Conservation (phyloP, 495 filamentous ascomycete genomes). For the Aspergillus panamensis region DNA sequence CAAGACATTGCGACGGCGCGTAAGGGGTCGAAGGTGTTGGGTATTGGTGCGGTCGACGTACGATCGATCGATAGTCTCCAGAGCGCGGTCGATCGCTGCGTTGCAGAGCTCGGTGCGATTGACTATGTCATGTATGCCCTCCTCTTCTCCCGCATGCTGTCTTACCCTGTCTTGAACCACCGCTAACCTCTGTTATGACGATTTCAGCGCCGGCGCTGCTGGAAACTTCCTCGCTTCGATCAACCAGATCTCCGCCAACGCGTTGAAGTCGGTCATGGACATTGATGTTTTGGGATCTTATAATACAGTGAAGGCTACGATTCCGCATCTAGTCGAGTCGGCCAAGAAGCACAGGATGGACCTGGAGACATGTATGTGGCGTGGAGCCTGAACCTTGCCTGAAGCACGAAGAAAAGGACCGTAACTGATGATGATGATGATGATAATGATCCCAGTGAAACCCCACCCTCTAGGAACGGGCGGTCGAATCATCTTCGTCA, state of each 20-base stretch:
- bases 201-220: conserved; percentile 77
- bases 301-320: conserved; percentile 89
- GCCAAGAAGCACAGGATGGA: conserved; percentile 57
- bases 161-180: no score
- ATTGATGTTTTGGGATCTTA: conserved; percentile 93
- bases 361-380: conserved; percentile 40
- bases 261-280: conserved; percentile 93
- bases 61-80: conserved; percentile 65
- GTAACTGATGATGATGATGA: not conserved
- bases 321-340: conserved; percentile 73
- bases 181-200: conserved; percentile 12
- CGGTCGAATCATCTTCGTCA: conserved; percentile 84
- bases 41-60: conserved; percentile 82
- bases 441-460: conserved; percentile 23
- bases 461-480: conserved; percentile 55
- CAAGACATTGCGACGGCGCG: conserved; percentile 76
- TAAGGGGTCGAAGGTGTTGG: conserved; percentile 74
- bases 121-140: conserved; percentile 83
- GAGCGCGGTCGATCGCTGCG: conserved; percentile 71
- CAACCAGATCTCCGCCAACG: conserved; percentile 73
- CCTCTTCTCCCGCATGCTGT: not conserved
- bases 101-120: conserved; percentile 75
- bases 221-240: conserved; percentile 95
- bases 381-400: no score
- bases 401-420: not conserved